These are phyloP conservation scores for Scenedesmus sp. DNA, from an alignment of 163 green algal species.

Conservation along the genomic window DNA sequence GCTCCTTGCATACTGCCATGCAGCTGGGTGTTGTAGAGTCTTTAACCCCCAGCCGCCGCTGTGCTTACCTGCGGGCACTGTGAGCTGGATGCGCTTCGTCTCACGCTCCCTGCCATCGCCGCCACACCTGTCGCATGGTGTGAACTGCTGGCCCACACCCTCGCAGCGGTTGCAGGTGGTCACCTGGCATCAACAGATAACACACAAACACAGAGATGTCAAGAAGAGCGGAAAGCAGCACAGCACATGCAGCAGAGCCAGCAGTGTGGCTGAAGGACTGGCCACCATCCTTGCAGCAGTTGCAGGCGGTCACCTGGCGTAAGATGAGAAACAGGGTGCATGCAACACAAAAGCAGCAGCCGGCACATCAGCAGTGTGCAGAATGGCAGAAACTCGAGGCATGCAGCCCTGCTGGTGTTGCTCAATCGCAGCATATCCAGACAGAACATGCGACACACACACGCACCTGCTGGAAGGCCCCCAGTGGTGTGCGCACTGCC, in stretches of 20 bases:
- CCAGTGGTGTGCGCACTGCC: slow-evolving; percentile 91
- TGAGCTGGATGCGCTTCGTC: slow-evolving; percentile 91
- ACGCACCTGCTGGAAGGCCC: slow-evolving; percentile 93
- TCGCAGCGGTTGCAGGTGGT: slow-evolving; percentile 88
- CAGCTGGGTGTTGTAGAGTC: no score
- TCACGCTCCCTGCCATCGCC: slow-evolving; percentile 92
- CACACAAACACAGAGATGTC: not conserved
- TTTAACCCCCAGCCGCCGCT: not conserved
- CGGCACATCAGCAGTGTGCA: no score
- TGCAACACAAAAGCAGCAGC: no score
- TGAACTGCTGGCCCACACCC: slow-evolving; percentile 87
- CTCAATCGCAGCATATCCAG: no score
- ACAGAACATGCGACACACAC: not conserved
- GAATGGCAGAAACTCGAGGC: no score
- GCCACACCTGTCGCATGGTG: slow-evolving; percentile 91
- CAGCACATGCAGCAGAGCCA: not conserved
- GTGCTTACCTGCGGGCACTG: slow-evolving; percentile 75
- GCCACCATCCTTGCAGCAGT: no score
- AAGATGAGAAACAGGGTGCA: no score
- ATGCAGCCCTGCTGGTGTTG: no score
- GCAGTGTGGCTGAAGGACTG: no score
- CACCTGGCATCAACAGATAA: slow-evolving; percentile 61
- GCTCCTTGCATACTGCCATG: no score
- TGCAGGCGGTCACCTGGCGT: no score
- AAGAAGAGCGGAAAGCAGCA: not conserved